Conservation (phyloP, 2,329 filamentous ascomycete species). For the Raffaelea ambrosiae region DNA sequence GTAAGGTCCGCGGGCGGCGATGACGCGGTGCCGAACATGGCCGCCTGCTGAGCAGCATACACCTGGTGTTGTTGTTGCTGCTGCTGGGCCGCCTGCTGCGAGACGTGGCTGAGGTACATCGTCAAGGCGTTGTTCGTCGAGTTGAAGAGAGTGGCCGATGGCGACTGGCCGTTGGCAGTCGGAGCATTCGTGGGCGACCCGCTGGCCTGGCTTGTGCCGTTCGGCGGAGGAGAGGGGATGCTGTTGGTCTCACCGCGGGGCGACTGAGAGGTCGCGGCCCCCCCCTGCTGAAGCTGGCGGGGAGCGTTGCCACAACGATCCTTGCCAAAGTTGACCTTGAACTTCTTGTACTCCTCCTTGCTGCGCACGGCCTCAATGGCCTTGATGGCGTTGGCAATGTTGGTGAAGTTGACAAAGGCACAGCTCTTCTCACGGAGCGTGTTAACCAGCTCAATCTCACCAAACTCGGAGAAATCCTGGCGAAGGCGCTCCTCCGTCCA, state of each 20-base stretch:
- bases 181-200: conserved; percentile 42
- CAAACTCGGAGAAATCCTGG: conserved; percentile 95
- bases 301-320: conserved; percentile 96
- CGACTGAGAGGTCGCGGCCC: conserved; percentile 39
- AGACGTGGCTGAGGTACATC: conserved; percentile 83
- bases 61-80: conserved; percentile 67
- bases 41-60: conserved; percentile 67
- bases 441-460: conserved; percentile 96
- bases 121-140: conserved; percentile 81
- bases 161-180: conserved; percentile 27
- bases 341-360: conserved; percentile 93
- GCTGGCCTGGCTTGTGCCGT: conserved; percentile 51
- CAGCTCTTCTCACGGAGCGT: conserved; percentile 97
- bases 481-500: conserved; percentile 95
- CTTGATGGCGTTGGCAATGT: conserved; percentile 99
- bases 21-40: conserved; percentile 67
- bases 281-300: conserved; percentile 58
- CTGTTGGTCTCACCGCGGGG: conserved; percentile 54
- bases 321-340: conserved; percentile 99
- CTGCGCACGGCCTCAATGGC: conserved; percentile 93
- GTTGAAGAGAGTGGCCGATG: conserved; percentile 65
- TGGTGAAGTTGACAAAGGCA: conserved; percentile 99
- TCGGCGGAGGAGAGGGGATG: conserved; percentile 51
- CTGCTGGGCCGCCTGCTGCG: conserved; percentile 62
- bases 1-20: conserved; percentile 48